A percentile compares a stretch with the other conserved stretches of the same genome.
phyloP scores from a whole-genome alignment of 495 filamentous ascomycete species.

The Chaetomium fimeti region DNA sequence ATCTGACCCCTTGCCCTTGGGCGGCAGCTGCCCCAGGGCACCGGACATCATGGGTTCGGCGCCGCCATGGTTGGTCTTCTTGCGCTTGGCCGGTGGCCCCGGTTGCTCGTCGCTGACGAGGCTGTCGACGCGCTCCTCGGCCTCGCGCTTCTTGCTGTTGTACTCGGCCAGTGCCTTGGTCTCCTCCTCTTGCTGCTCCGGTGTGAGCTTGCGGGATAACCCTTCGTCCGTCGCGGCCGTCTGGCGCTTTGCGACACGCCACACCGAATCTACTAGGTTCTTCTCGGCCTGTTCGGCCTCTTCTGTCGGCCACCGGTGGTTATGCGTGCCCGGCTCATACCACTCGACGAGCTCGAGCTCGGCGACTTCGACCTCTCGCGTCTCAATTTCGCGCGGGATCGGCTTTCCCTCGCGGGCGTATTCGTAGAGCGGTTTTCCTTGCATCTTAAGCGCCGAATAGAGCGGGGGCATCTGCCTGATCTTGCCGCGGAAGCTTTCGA shows the following conservation, averaged over 20 bases:
- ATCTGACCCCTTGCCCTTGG: conserved; percentile 38
- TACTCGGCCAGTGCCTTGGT: conserved; percentile 44
- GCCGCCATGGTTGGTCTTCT: conserved; percentile 36
- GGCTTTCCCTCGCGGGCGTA: conserved; percentile 87
- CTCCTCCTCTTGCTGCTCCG: conserved; percentile 50
- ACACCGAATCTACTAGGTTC: conserved; percentile 68
- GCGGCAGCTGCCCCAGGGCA: conserved; percentile 39
- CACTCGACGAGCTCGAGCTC: conserved; percentile 81
- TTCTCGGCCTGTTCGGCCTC: conserved; percentile 72
- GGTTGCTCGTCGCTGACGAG: conserved; percentile 35
- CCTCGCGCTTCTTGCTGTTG: conserved; percentile 49
- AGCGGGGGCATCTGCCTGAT: conserved; percentile 91
- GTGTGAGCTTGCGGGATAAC: conserved; percentile 37
- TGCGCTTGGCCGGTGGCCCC: conserved; percentile 27
- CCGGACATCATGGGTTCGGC: conserved; percentile 54
- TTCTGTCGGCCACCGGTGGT: conserved; percentile 67
- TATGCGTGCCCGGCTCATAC: conserved; percentile 78
- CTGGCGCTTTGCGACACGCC: conserved; percentile 51
- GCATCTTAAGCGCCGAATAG: conserved; percentile 82
- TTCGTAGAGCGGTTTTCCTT: conserved; percentile 92
- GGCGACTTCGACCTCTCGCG: conserved; percentile 70
- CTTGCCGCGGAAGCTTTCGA: conserved; percentile 75
- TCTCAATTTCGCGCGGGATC: conserved; percentile 78
- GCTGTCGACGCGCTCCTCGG: conserved; percentile 45
- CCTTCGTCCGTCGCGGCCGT: conserved; percentile 30